Evolutionary conservation across 495 filamentous ascomycete species (phyloP), one percentile per base, ranked within the genome.

Genomic region (Chaetomium tenue): DNA sequence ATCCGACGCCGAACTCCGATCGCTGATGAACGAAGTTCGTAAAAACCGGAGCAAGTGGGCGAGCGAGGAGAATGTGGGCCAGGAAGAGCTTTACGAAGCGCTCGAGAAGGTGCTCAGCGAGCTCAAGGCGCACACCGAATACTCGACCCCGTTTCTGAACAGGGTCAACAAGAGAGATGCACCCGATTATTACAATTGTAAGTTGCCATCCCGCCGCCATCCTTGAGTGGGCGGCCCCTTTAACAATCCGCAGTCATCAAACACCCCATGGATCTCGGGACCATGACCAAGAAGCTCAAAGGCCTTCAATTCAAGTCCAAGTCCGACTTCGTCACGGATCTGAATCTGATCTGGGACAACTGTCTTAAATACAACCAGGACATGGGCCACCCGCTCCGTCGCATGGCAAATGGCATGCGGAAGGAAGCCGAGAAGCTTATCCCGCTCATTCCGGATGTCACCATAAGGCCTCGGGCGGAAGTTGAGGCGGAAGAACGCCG

Each of bases 31-130:
- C 69, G 95, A 99, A 72, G 94, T 98, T 12, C 86, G 94, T 60
- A 98, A 98, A 72, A 96, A 97, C 71, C 82, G 94, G 67, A 97
- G 93, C 74, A 99, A 99, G 76, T 99, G 94, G 94, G 94, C 94
- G 22, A 97, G 87, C 75, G 94, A 97, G 74, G 94, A 99, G 60
- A 93, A 93, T 67, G 87, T 99, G 58, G 91, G 91, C 62, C 94
- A 99, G 76, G 94, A 98, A 70, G 94, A 99, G 77, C 84, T 99
- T 4, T 99, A 99, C 71, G 94, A 99, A 77, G 89, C 94, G 12
- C 83, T 92, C 18, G 94, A 99, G 71, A 97, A 96, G 78, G 94
- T 99, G 23, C 80, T 98, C 59, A 93, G 90, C 72, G 92, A 97
- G 71, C 86, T 99, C 42, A 97, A 97, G 72, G 95, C 93, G 20